Evolutionary conservation across 805 yeast genomes (phyloP), one percentile per base, ranked within the genome.

Genomic region (Millerozyma acaciae): DNA sequence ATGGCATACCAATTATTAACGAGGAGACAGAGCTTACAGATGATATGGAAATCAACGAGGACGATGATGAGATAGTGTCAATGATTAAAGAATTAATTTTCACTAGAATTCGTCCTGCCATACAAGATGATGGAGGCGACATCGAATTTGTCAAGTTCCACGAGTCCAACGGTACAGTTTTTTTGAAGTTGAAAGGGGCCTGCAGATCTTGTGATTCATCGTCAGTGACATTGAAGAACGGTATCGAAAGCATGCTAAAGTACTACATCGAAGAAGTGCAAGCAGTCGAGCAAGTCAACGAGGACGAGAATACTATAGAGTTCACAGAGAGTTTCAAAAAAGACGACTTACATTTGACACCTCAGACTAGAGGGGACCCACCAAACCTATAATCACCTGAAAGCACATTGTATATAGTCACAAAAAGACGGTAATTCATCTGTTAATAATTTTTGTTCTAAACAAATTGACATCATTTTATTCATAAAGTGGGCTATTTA

Each of bases 71-170:
- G 42, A 62, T 80, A 13, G 75, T 78, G 5, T 68, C 71, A 16
- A 80, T 79, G 73, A 80, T 80, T 45, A 80, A 80, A 44, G 87
- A 80, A 52, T 58, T 80, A 42, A 76, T 80, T 22, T 78, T 77
- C 51, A 80, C 87, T 1, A 68, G 84, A 49, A 80, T 80, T 30
- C 70, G 83, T 51, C 87, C 99, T 1, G 96, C 97, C 1, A 88
- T 93, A 37, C 95, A 88, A 63, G 99, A 93, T 51, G 99, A 93
- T 51, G 99, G 99, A 42, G 99, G 87, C 4, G 87, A 80, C 48
- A 73, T 80, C 28, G 84, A 78, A 46, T 80, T 78, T 56, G 76
- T 80, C 21, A 62, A 65, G 1, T 79, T 80, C 48, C 44, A 42
- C 13, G 78, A 76, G 40, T 70, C 69, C 6, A 50, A 63, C 3